A percentile compares a stretch with the other conserved stretches of the same genome.
Conservation (phyloP, 2,329 filamentous ascomycete species). For the Colletotrichum phormii region DNA sequence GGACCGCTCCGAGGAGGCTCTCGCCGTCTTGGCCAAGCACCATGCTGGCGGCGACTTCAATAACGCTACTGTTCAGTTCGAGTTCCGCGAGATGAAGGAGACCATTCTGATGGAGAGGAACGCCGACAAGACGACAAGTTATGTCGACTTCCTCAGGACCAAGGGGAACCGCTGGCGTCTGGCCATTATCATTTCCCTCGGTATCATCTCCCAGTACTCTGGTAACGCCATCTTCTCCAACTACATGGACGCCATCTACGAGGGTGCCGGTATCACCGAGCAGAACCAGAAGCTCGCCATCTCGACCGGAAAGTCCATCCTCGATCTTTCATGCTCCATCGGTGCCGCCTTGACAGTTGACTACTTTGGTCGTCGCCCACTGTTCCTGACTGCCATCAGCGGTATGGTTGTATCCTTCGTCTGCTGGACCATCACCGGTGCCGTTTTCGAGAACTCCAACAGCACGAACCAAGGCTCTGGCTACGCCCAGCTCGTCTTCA, state of each 20-base stretch:
- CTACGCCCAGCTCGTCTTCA: slow-evolving; percentile 66
- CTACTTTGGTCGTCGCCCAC: slow-evolving; percentile 62
- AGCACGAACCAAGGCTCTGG: slow-evolving; percentile 58
- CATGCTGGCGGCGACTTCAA: slow-evolving; percentile 71
- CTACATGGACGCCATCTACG: slow-evolving; percentile 73
- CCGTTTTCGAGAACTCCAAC: slow-evolving; percentile 60
- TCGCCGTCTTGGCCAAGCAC: slow-evolving; percentile 70
- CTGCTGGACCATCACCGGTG: slow-evolving; percentile 64
- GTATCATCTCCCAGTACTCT: slow-evolving; percentile 75
- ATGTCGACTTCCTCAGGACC: slow-evolving; percentile 71
- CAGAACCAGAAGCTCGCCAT: slow-evolving; percentile 67
- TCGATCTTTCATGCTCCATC: slow-evolving; percentile 69
- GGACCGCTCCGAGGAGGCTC: slow-evolving; percentile 71
- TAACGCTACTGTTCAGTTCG: slow-evolving; percentile 72
- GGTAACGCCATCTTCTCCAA: slow-evolving; percentile 76
- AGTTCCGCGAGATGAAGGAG: slow-evolving; percentile 74
- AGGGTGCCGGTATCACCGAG: slow-evolving; percentile 68
- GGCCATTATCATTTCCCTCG: slow-evolving; percentile 70
- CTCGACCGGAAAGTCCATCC: slow-evolving; percentile 68
- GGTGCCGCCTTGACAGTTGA: slow-evolving; percentile 63
- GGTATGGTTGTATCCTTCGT: slow-evolving; percentile 62
- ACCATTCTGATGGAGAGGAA: slow-evolving; percentile 69
- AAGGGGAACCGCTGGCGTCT: slow-evolving; percentile 74
- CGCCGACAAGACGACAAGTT: slow-evolving; percentile 60
- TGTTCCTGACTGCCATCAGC: slow-evolving; percentile 62